Evolutionary conservation across 2,329 filamentous ascomycete species (phyloP).

Genomic region (Aspergillus niger): DNA sequence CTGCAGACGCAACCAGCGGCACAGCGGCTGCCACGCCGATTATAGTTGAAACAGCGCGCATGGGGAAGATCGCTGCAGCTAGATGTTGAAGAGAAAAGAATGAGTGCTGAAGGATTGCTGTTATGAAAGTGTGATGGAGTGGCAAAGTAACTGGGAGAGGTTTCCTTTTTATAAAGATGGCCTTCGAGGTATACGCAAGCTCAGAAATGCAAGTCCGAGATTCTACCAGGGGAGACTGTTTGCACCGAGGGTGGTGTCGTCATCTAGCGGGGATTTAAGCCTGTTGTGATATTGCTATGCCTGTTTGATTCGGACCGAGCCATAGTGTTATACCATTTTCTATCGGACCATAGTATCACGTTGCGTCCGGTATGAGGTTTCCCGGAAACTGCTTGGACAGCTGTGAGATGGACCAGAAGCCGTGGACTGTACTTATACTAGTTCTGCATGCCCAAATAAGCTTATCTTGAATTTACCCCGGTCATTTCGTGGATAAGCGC

Average conservation of each 20-base stretch:
- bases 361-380: neutral
- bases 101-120: neutral
- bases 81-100: neutral
- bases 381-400: neutral
- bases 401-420: neutral
- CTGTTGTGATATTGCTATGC: no score
- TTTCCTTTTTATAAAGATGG: neutral
- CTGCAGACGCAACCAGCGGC: conserved; percentile 1
- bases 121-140: neutral
- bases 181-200: neutral
- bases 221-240: neutral
- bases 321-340: neutral
- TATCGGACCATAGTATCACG: neutral
- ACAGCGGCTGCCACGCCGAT: neutral
- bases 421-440: neutral
- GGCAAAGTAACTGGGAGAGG: neutral
- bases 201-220: neutral
- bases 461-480: neutral
- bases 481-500: neutral
- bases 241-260: neutral
- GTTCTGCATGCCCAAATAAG: neutral
- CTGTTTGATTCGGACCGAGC: no score
- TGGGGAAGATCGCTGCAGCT: neutral
- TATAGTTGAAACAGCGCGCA: conserved; percentile 2
- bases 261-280: neutral